Base-by-base conservation (phyloP, 768 basidiomycete species). In the Pholiota microspora region DNA sequence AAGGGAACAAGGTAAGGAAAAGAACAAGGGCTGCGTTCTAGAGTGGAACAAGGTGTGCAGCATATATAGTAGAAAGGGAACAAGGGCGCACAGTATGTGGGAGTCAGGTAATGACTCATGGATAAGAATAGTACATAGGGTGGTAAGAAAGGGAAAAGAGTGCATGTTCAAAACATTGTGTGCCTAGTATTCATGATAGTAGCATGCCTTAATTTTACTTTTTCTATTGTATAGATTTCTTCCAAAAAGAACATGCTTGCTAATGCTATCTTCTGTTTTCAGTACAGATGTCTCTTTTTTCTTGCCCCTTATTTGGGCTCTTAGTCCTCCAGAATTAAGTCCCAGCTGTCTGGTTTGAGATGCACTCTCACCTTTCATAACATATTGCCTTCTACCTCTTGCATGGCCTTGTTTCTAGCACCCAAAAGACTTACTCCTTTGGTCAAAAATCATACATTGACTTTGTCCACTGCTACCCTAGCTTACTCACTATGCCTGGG, bases 381-480 rank as follows among this genome's bases (percentile, higher is more conserved):
- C 45, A 23, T 4, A 27, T 23, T 7, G 45, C 45, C 16, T 34
- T 36, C 29, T 49, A 35, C 23, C 34, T 49, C 31, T 49, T 32
- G 49, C 49, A 49, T 23, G 49, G 49, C 1, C 34, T 49, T 3
- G 49, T 68, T 7, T 49, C 64, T 24, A 66, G 59, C 35, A 72
- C 73, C 28, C 56, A 67, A 0, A 62, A 57, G 25, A 63, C 66
- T 4, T 72, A 74, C 55, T 54, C 58, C 8, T 60, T 69, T 1
- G 69, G 70, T 2, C 69, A 72, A 45, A 46, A 57, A 2, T 69
- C 62, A 1, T 74, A 65, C 59, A 46, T 71, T 48, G 54, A 68
- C 25, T 71, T 67, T 51, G 49, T 61, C 49, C 28, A 25, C 1
- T 59, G 65, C 50, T 28, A 66, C 55, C 53, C 51, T 6, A 6